A percentile compares a stretch with the other conserved stretches of the same genome.
Conservation (phyloP, 257 asterid genomes). For the Solanum chmielewskii region DNA sequence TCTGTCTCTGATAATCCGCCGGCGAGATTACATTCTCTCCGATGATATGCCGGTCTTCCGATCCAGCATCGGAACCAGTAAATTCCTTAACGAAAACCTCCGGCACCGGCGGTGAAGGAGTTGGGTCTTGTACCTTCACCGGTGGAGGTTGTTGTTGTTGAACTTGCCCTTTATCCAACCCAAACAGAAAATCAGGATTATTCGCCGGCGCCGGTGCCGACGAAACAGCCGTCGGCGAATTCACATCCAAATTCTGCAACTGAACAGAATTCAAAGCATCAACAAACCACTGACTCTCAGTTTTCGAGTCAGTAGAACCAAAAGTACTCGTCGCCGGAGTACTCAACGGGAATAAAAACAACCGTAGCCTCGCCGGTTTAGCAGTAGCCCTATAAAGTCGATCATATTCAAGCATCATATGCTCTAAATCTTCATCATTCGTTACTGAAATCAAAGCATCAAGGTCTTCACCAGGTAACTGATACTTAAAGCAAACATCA, state of each 20-base stretch:
- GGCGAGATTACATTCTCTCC: slow-evolving; percentile 13
- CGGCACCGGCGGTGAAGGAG: slow-evolving; percentile 1
- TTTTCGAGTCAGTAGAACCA: slow-evolving; percentile 18
- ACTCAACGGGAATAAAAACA: slow-evolving; percentile 28
- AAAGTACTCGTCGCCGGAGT: slow-evolving; percentile 11
- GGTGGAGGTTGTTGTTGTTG: background rate
- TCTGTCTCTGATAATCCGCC: slow-evolving; percentile 20
- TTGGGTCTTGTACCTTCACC: slow-evolving; percentile 7
- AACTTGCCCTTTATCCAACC: slow-evolving; percentile 15
- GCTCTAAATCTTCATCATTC: slow-evolving; percentile 50
- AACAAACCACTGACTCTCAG: slow-evolving; percentile 29
- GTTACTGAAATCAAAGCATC: slow-evolving; percentile 54
- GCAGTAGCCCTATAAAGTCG: slow-evolving; percentile 20
- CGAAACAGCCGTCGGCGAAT: slow-evolving; percentile 3
- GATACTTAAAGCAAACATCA: slow-evolving; percentile 37
- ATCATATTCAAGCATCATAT: slow-evolving; percentile 58
- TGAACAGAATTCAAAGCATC: slow-evolving; percentile 33
- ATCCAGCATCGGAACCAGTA: background rate
- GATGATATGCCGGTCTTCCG: slow-evolving; percentile 8
- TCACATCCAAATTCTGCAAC: slow-evolving; percentile 11
- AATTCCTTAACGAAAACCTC: slow-evolving; percentile 1
- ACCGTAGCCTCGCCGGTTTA: slow-evolving; percentile 34
- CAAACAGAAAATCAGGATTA: slow-evolving; percentile 23
- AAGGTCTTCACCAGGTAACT: slow-evolving; percentile 51
- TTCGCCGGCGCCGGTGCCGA: background rate